phyloP scores from a whole-genome alignment of 345 rosid genomes.

The Litchi chinensis region DNA sequence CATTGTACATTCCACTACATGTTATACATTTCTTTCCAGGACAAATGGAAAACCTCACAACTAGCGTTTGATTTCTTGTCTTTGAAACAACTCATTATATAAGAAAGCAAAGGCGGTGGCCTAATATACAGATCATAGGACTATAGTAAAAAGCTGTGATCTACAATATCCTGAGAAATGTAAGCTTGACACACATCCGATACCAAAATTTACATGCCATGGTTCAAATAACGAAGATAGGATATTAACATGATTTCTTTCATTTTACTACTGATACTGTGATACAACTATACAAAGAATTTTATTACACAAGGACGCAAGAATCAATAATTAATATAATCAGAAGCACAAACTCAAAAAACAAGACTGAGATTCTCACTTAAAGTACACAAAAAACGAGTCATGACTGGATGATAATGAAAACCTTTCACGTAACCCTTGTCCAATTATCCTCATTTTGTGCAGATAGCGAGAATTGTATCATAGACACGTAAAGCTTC shows the following conservation, averaged over 20 bases:
- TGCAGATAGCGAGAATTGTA: slow-evolving; percentile 1
- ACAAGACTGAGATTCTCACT: slow-evolving; percentile 19
- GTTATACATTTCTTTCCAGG: no score
- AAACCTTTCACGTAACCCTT: slow-evolving; percentile 9
- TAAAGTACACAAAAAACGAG: neutral
- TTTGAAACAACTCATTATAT: no score
- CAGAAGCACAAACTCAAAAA: slow-evolving; percentile 20
- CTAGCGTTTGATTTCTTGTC: no score
- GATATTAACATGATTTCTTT: slow-evolving; percentile 15
- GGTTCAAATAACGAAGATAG: slow-evolving; percentile 13
- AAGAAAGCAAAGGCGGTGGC: no score
- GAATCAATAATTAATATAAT: slow-evolving; percentile 47
- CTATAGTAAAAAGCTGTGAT: no score
- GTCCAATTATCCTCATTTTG: slow-evolving; percentile 22
- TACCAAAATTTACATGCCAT: slow-evolving; percentile 30
- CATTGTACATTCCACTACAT: no score
- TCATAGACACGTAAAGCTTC: neutral
- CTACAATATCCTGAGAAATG: neutral
- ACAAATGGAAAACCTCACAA: no score
- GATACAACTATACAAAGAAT: slow-evolving; percentile 36
- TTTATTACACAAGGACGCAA: slow-evolving; percentile 42
- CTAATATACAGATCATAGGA: no score
- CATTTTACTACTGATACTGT: slow-evolving; percentile 1
- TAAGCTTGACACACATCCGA: neutral
- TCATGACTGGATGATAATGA: neutral